These are phyloP conservation scores for Halophytophthora polymorphica DNA, from an alignment of 352 stramenopile genomes.

Conservation along the genomic window DNA sequence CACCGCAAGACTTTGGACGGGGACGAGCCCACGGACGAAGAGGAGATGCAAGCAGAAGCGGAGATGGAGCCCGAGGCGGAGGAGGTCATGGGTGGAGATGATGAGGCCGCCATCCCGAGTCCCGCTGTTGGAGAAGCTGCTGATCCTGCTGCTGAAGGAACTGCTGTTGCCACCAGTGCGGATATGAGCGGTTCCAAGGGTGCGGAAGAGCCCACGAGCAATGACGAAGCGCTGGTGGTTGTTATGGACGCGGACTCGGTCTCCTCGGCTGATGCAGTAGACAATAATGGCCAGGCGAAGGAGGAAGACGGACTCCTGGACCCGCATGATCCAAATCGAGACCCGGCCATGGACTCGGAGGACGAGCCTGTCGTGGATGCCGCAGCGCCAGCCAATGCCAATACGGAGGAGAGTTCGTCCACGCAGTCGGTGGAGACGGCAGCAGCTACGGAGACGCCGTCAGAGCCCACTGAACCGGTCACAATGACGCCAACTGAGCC, in stretches of 20 bases:
- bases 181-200: not conserved
- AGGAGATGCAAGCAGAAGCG: not conserved
- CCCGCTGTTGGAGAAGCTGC: not conserved
- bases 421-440: not conserved
- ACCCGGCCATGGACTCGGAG: not conserved
- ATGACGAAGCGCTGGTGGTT: constrained; percentile 9
- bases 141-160: not conserved
- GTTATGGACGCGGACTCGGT: constrained; percentile 1
- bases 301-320: not conserved
- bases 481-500: constrained; percentile 3
- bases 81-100: constrained; percentile 10
- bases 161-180: not conserved
- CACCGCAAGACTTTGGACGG: not conserved
- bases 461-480: not conserved
- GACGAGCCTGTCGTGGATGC: constrained; percentile 4
- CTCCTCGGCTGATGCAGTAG: not conserved
- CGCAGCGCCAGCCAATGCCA: constrained; percentile 1
- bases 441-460: constrained; percentile 3
- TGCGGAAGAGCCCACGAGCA: not conserved
- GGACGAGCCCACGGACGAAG: not conserved
- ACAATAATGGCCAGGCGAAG: constrained; percentile 1
- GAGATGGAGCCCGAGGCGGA: constrained; percentile 7
- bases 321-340: not conserved
- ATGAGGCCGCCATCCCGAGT: not conserved
- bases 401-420: not conserved